Base-by-base conservation (phyloP, 805 yeast genomes). In the Peterozyma toletana region DNA sequence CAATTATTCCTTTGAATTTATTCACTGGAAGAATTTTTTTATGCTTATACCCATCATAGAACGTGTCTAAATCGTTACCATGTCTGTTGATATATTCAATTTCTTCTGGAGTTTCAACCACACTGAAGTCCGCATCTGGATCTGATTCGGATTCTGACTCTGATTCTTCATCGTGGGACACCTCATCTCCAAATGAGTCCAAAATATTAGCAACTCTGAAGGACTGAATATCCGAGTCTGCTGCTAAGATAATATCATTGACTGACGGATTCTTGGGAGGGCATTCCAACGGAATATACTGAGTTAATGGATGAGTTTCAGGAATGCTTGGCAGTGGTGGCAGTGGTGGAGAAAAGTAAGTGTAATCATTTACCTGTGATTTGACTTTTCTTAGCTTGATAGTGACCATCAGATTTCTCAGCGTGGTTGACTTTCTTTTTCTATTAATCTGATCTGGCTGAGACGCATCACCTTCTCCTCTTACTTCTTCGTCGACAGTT, bases 91-190 rank as follows among this genome's bases (percentile, higher is more conserved):
- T 37, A 33, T 37, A 44, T 34, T 44, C 39, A 3, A 31, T 33
- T 18, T 40, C 43, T 43, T 39, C 27, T 18, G n/a, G 21, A 16
- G 15, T 36, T 31, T 38, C 36, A 18, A 44, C 40, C 21, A 40
- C 37, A 30, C 35, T 39, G n/a, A 44, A 16, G 29, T 44, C 40
- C 4, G 39, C 43, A 7, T 21, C 27, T 5, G 27, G 27, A 21
- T 21, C 27, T 21, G 27, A 21, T 33, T 44, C 46, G 9, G 39
- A n/a, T 33, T 44, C 46, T 13, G 39, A n/a, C 11, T 43, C 42
- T 18, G 42, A 30, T 14, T 29, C 38, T 4, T 18, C 14, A 6
- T 41, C 39, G 30, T 16, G 10, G 14, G 14, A n/a, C 14, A 6
- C 21, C 29, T 7, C 7, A 11, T 39, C 27, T n/a, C 14, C 11